Evolutionary conservation across 768 basidiomycete genomes (phyloP).

Genomic region (Strobilomyces confusus): DNA sequence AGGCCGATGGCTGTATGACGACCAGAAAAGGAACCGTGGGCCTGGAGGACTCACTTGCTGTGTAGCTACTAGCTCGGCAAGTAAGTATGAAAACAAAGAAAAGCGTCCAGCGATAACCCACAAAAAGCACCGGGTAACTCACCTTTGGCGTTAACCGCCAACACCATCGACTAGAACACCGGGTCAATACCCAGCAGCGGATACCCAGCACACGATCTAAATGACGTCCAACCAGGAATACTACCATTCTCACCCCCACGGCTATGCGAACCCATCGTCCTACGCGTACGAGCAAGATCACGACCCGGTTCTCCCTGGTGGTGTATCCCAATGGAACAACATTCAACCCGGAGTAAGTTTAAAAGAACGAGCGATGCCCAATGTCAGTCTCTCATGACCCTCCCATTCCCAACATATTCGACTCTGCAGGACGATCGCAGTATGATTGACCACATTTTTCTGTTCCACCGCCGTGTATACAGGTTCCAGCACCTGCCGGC

Average conservation of each 20-base stretch:
- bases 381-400: slow-evolving; percentile 29
- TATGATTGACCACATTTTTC: slow-evolving; percentile 20
- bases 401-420: slow-evolving; percentile 7
- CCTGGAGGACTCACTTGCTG: too few species aligned
- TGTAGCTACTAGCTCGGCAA: too few species aligned
- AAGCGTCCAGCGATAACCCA: neutral
- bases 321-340: slow-evolving; percentile 23
- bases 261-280: slow-evolving; percentile 13
- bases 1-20: too few species aligned
- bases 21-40: too few species aligned
- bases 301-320: slow-evolving; percentile 26
- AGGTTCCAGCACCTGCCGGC: slow-evolving; percentile 70
- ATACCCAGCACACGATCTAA: slow-evolving; percentile 18
- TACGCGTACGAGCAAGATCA: slow-evolving; percentile 26
- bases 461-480: slow-evolving; percentile 13
- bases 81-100: neutral
- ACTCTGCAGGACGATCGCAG: slow-evolving; percentile 19
- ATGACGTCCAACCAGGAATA: slow-evolving; percentile 28
- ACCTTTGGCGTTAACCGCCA: slow-evolving; percentile 7
- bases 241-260: slow-evolving; percentile 17
- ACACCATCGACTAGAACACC: too few species aligned
- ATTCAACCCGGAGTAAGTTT: slow-evolving; percentile 16
- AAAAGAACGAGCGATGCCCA: slow-evolving; percentile 30
- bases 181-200: slow-evolving; percentile 8
- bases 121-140: neutral